phyloP scores from a whole-genome alignment of 2,329 filamentous ascomycete genomes.

The Aspergillus carbonarius region DNA sequence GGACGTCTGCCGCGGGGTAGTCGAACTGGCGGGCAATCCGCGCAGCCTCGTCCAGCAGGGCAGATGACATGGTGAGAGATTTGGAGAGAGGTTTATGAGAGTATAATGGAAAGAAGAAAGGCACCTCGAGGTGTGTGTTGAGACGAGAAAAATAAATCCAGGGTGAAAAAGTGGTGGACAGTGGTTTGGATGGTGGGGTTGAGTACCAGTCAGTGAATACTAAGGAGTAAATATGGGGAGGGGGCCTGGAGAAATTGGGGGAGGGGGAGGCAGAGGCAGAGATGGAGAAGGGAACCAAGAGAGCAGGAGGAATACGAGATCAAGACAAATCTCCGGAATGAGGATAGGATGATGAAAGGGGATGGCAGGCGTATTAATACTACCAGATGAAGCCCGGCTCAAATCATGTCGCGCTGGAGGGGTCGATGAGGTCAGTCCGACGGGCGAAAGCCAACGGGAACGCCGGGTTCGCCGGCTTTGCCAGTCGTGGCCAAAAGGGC shows the following conservation, averaged over 20 bases:
- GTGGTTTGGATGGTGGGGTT: not conserved
- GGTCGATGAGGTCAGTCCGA: slow-evolving; percentile 35
- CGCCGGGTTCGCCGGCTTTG: slow-evolving; percentile 19
- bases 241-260: not conserved
- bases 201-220: not conserved
- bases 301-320: not conserved
- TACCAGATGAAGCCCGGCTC: not conserved
- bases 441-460: slow-evolving; percentile 24
- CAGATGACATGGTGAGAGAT: slow-evolving; percentile 30
- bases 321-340: not conserved
- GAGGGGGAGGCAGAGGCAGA: not conserved
- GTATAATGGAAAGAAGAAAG: not conserved
- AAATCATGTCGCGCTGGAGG: slow-evolving; percentile 13
- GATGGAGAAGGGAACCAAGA: not conserved
- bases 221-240: not conserved
- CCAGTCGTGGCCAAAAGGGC: slow-evolving; percentile 1
- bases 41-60: slow-evolving; percentile 67
- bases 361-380: not conserved
- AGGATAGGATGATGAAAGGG: not conserved
- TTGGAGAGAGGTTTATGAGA: slow-evolving; percentile 1
- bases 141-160: not conserved
- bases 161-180: slow-evolving; percentile 3
- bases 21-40: slow-evolving; percentile 83
- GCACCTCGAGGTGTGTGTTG: not conserved
- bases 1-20: slow-evolving; percentile 73